Evolutionary conservation across 2,329 filamentous ascomycete genomes (phyloP).

Genomic region (Daldinia sp.): DNA sequence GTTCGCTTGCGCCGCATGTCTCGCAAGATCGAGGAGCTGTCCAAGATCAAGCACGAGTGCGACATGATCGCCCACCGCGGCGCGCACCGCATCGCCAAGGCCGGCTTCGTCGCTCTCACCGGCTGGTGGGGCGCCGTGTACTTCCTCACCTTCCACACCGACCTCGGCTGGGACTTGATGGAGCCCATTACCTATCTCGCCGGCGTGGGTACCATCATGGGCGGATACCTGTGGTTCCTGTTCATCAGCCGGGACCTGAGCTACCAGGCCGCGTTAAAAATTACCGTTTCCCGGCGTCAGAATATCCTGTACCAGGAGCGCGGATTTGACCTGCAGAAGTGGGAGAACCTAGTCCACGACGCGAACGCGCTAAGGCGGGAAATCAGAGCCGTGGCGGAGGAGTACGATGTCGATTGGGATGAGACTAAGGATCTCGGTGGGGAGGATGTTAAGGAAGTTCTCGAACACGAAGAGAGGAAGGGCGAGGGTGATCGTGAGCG

Average conservation of each 20-base stretch:
- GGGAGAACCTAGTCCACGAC: constrained; percentile 84
- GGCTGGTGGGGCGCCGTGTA: constrained; percentile 89
- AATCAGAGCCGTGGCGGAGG: constrained; percentile 81
- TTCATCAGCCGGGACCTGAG: constrained; percentile 91
- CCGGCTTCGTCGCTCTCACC: constrained; percentile 78
- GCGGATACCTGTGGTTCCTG: constrained; percentile 92
- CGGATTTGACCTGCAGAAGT: constrained; percentile 80
- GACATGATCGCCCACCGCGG: constrained; percentile 80
- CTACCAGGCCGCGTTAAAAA: constrained; percentile 87
- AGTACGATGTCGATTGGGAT: constrained; percentile 93
- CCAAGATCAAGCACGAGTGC: constrained; percentile 83
- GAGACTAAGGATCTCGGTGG: constrained; percentile 78
- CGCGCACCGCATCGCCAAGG: constrained; percentile 82
- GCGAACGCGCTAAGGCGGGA: constrained; percentile 82
- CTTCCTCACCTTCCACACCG: constrained; percentile 76
- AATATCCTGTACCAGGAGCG: constrained; percentile 78
- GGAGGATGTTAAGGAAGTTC: constrained; percentile 70
- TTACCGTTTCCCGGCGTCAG: constrained; percentile 85
- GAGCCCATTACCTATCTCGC: constrained; percentile 92
- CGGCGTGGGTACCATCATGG: constrained; percentile 86
- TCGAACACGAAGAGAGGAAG: constrained; percentile 65
- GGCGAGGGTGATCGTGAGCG: constrained; percentile 57
- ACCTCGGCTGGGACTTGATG: constrained; percentile 90
- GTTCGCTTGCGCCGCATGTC: constrained; percentile 80
- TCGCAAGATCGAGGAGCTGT: constrained; percentile 74